Evolutionary conservation across 2,329 filamentous ascomycete species (phyloP).

Genomic region (Alternaria novae-zelandiae): DNA sequence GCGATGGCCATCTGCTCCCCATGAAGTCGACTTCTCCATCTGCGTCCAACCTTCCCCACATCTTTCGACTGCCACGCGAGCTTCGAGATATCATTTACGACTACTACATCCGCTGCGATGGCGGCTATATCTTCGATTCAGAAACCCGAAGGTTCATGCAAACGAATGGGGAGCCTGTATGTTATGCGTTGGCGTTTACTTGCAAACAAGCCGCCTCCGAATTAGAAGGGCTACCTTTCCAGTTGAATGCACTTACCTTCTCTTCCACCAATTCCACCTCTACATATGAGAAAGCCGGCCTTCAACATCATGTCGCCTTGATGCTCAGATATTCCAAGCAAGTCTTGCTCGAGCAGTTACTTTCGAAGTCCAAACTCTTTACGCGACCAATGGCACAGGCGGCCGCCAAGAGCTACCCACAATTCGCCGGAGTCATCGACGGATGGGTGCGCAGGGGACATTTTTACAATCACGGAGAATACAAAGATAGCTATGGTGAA

Average conservation of each 20-base stretch:
- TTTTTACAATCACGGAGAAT: too few species aligned
- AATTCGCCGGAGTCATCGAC: too few species aligned
- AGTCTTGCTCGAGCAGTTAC: background rate
- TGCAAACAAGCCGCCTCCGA: background rate
- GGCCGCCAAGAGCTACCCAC: background rate
- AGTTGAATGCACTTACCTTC: background rate
- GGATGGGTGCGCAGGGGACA: too few species aligned
- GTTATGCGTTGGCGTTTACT: background rate
- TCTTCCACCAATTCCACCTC: background rate
- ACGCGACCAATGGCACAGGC: background rate
- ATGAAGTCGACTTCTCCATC: too few species aligned
- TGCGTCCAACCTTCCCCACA: too few species aligned
- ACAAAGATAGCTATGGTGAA: background rate
- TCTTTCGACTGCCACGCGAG: conserved; percentile 8
- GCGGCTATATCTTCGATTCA: conserved; percentile 7
- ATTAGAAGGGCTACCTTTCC: background rate
- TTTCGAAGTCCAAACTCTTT: background rate
- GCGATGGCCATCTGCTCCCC: too few species aligned
- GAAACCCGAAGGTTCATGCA: background rate
- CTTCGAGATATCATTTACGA: conserved; percentile 16
- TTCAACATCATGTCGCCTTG: background rate
- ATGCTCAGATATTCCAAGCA: background rate
- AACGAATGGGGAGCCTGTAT: background rate
- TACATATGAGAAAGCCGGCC: background rate
- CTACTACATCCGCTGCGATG: conserved; percentile 9